Conservation (phyloP, 805 yeast species). For the Candida odintsovae region DNA sequence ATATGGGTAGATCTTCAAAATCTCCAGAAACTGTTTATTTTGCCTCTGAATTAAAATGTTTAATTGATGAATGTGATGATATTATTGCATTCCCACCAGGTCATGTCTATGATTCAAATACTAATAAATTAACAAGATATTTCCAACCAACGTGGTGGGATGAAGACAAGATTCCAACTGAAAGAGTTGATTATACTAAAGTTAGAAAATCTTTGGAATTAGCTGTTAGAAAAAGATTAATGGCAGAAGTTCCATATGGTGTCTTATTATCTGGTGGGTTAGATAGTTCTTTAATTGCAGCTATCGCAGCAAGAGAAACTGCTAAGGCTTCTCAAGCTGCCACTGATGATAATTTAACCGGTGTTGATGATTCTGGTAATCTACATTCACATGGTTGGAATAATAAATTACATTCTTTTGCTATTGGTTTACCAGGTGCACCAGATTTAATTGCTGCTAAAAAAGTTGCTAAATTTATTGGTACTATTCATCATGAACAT, state of each 20-base stretch:
- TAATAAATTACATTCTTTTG: slow-evolving; percentile 87
- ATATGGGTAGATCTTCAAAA: slow-evolving; percentile 78
- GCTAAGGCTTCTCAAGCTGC: slow-evolving; percentile 55
- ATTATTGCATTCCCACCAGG: slow-evolving; percentile 98
- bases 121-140: slow-evolving; percentile 82
- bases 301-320: slow-evolving; percentile 97
- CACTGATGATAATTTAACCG: slow-evolving; percentile 62
- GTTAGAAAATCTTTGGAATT: slow-evolving; percentile 81
- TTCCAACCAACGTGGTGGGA: slow-evolving; percentile 96
- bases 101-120: slow-evolving; percentile 87
- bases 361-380: slow-evolving; percentile 86
- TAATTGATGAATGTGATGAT: slow-evolving; percentile 90
- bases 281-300: slow-evolving; percentile 92
- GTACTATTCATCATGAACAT: slow-evolving; percentile 96
- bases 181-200: slow-evolving; percentile 63
- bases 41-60: slow-evolving; percentile 92
- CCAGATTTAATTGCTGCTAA: slow-evolving; percentile 96
- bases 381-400: slow-evolving; percentile 74
- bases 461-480: slow-evolving; percentile 93
- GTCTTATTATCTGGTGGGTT: slow-evolving; percentile 96
- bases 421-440: slow-evolving; percentile 95
- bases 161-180: slow-evolving; percentile 64
- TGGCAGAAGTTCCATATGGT: slow-evolving; percentile 99
- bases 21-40: slow-evolving; percentile 77
- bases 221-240: slow-evolving; percentile 97